Evolutionary conservation across 306 rosid species (phyloP).

Genomic region (Potentilla sterilis): DNA sequence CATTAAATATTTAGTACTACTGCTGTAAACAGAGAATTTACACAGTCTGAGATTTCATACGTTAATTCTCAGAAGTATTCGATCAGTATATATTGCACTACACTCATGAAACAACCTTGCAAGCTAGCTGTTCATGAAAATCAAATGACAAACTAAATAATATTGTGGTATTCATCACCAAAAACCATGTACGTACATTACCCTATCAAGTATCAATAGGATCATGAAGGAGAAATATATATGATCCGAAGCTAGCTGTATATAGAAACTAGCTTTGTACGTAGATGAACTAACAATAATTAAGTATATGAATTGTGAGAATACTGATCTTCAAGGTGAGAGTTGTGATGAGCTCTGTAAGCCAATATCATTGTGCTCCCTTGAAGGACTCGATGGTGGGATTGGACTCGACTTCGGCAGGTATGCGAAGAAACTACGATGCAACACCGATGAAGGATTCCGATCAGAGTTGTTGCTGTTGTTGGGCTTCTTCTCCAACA

Average conservation of each 20-base stretch:
- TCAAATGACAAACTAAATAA: background rate
- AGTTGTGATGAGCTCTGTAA: slow-evolving; percentile 39
- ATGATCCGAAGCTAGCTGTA: background rate
- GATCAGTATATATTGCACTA: background rate
- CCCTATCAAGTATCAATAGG: background rate
- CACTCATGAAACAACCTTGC: background rate
- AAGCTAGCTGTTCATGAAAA: background rate
- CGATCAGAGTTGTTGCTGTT: slow-evolving; percentile 23
- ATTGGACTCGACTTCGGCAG: slow-evolving; percentile 61
- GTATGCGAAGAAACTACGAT: slow-evolving; percentile 43
- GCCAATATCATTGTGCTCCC: slow-evolving; percentile 60
- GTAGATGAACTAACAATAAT: background rate
- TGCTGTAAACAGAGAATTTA: background rate
- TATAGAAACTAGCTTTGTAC: background rate
- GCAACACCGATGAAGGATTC: slow-evolving; percentile 9
- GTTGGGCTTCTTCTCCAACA: slow-evolving; percentile 25
- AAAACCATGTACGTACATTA: background rate
- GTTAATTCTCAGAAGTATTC: background rate
- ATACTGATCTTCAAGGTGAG: slow-evolving; percentile 39
- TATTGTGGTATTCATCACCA: background rate
- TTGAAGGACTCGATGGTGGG: slow-evolving; percentile 92
- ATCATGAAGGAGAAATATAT: background rate
- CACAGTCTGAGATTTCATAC: background rate
- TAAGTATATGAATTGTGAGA: background rate
- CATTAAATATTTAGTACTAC: background rate